Base-by-base conservation (phyloP, 176 grass and related monocot genomes). In the Oryza glumipatula region DNA sequence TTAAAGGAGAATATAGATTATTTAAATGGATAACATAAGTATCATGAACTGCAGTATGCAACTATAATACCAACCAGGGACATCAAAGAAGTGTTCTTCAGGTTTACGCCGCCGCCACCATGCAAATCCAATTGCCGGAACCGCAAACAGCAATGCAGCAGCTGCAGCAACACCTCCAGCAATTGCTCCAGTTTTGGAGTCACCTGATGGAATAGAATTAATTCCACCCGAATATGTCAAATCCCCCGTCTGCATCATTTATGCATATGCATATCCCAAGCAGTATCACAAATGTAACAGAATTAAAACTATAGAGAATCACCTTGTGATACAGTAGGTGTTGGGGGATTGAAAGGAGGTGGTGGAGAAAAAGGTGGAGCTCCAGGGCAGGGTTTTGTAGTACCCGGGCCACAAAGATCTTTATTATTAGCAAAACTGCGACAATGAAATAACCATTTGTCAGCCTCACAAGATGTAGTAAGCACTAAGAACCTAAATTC, bases 71-170 rank as follows among this genome's bases (percentile, higher is more conserved):
- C 17, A 30, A 97, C 94, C 94, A 78, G 94, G 89, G 65, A 97
- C 91, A 65, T 94, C 91, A 78, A 97, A 94, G 91, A 97, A 94
- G 81, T 88, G 79, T 23, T 94, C 94, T 86, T 97, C 89, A 65
- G 89, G 91, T 83, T 91, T 97, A 36, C 91, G 94, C 46, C 91
- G 85, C 4, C 87, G 85, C 82, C 87, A 94, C 89, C 90, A 88
- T 70, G 87, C 89, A 75, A 94, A 89, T 80, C 74, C 86, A 77
- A 97, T 94, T 76, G 91, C 91, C 67, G 94, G 91, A 64, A 89
- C 74, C 11, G 91, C 87, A 83, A 97, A 89, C 5, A 97, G 17
- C 54, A 97, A 78, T 30, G 91, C 94, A 22, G 91, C 92, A 69
- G 74, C 91, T 38, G 94, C 94, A 67, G 91, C 94, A 84, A 86